Evolutionary conservation across 495 filamentous ascomycete genomes (phyloP).

Genomic region (Trichoderma erinaceum): DNA sequence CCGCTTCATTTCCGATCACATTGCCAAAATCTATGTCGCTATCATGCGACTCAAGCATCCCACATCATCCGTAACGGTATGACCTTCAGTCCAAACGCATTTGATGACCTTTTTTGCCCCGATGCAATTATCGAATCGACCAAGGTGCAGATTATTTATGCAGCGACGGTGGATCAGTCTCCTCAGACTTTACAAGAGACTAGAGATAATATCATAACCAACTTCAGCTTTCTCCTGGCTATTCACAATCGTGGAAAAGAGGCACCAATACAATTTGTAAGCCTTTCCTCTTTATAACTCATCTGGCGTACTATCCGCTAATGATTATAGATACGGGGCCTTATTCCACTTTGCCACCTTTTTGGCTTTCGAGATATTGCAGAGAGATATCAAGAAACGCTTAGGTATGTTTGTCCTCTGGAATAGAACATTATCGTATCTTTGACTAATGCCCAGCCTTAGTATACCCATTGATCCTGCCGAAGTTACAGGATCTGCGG

Average conservation of each 20-base stretch:
- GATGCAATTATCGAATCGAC: not conserved
- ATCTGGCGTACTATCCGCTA: not conserved
- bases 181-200: constrained; percentile 1
- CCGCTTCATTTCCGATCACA: not conserved
- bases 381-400: constrained; percentile 4
- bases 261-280: not conserved
- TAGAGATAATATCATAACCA: constrained; percentile 3
- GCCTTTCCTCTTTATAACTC: not conserved
- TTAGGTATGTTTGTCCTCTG: not conserved
- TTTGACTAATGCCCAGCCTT: not conserved
- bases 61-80: constrained; percentile 9
- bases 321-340: not conserved
- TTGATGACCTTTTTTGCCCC: constrained; percentile 6
- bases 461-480: constrained; percentile 5
- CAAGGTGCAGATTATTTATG: constrained; percentile 5
- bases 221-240: not conserved
- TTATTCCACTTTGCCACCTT: constrained; percentile 4
- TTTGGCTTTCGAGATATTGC: constrained; percentile 10
- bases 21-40: constrained; percentile 5
- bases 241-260: constrained; percentile 11
- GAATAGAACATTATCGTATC: not conserved
- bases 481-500: constrained; percentile 1
- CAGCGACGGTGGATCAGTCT: not conserved
- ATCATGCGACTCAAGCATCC: not conserved
- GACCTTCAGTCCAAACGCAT: not conserved